These are phyloP conservation scores for Candida takata DNA, from an alignment of 805 yeast genomes.

Conservation along the genomic window DNA sequence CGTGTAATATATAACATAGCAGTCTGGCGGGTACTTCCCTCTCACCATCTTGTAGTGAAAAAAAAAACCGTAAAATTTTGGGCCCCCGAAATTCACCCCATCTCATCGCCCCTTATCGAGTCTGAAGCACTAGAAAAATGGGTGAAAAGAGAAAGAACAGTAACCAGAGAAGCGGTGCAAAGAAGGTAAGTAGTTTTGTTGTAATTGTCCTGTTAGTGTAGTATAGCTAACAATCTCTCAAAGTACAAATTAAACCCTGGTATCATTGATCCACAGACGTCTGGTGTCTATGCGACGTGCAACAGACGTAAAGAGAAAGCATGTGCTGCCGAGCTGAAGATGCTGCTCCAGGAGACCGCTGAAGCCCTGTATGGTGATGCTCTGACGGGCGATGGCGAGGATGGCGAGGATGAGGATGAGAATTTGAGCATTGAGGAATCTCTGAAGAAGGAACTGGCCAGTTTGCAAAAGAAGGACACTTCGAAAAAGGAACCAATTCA, in stretches of 20 bases:
- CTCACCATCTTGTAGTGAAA: too few species aligned
- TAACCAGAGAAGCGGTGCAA: slow-evolving; percentile 9
- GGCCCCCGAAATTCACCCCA: neutral
- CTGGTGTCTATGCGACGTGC: slow-evolving; percentile 89
- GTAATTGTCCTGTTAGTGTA: neutral
- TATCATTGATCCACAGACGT: slow-evolving; percentile 72
- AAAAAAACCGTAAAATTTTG: slow-evolving; percentile 1
- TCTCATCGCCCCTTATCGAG: neutral
- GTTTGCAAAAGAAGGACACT: slow-evolving; percentile 30
- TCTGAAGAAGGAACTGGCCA: slow-evolving; percentile 63
- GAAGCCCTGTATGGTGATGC: slow-evolving; percentile 39
- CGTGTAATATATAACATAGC: too few species aligned
- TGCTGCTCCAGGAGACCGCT: slow-evolving; percentile 48
- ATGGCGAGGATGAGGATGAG: slow-evolving; percentile 19
- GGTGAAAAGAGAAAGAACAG: slow-evolving; percentile 16
- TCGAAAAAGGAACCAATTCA: slow-evolving; percentile 42
- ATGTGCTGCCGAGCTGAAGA: slow-evolving; percentile 67
- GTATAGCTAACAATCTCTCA: slow-evolving; percentile 5
- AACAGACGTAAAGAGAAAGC: slow-evolving; percentile 70
- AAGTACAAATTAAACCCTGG: slow-evolving; percentile 39
- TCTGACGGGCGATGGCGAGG: slow-evolving; percentile 12
- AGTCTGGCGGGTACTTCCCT: too few species aligned
- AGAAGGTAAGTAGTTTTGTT: slow-evolving; percentile 9
- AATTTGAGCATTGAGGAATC: slow-evolving; percentile 68
- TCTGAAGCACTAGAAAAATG: slow-evolving; percentile 5